Evolutionary conservation across 2,329 filamentous ascomycete genomes (phyloP), one percentile per base, ranked within the genome.

Genomic region (Didymella exigua): DNA sequence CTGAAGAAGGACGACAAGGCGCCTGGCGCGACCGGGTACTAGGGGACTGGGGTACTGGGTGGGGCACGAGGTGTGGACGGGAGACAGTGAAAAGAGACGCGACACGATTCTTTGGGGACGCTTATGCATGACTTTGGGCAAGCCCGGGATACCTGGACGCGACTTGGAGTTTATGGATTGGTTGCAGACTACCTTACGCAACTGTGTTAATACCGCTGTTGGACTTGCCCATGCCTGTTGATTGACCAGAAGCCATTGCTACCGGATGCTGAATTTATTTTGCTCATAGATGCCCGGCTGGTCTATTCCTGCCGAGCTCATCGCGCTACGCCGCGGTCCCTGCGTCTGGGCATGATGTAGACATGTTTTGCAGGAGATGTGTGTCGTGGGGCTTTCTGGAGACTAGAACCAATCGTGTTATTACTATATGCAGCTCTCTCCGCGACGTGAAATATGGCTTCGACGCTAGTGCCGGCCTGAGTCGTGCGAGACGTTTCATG

Each of bases 1-100:
- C 79, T 99, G 77, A 88, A 88, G 79, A 97, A 97, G 81, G 95
- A 99, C 67, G 89, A 96, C 79, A 96, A 96, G 62, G 85, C 86
- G n/a, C 86, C 85, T 5, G 85, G 84, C 38, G 82, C 83, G 23
- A 82, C 72, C 69, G 84, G 74, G 5, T 73, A 73, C 47, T 73
- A 67, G 60, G n/a, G n/a, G n/a, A n/a, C n/a, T n/a, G n/a, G n/a
- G n/a, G n/a, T n/a, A n/a, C n/a, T n/a, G n/a, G n/a, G n/a, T n/a
- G n/a, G 84, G 74, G 5, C 73, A 73, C 47, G 72, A 67, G 60
- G 9, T 21, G 16, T 37, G 29, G 24, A 11, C 21, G 31, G 3
- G 34, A 26, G 26, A 36, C 5, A 14, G 44, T 19, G 24, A 41
- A 44, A 29, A 23, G 41, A 55, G 27, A 52, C 26, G 46, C 38